Evolutionary conservation across 2,329 filamentous ascomycete species (phyloP), one percentile per base, ranked within the genome.

Genomic region (Tolypocladium pustulatum): DNA sequence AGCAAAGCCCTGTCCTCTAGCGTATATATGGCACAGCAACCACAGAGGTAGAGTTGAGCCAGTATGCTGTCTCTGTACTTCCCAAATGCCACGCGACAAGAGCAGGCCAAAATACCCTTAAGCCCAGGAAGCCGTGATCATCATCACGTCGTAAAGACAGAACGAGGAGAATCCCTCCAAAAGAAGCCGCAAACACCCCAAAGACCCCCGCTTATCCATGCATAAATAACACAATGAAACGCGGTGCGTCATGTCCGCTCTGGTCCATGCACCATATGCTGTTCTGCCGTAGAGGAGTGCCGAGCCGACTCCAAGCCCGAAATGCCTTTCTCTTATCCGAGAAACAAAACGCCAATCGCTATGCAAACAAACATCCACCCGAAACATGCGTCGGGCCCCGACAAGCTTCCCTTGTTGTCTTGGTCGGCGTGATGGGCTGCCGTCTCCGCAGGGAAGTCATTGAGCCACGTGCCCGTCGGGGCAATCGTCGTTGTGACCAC

Each of bases 401-500:
- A 49, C 37, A 57, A 59, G 46, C 41, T 37, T 34, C 61, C 64
- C 15, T 60, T 53, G 36, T 59, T 69, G 9, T 70, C 65, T 10
- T 69, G 61, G 17, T 60, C 63, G 53, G 61, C 57, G 13, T 60
- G 58, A n/a, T 64, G 38, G 27, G 27, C 40, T 17, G 56, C 62
- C 2, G 72, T 74, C 58, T 70, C 62, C 3, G 53, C 38, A 9
- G 71, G 68, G 10, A 65, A 37, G 13, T 58, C 61, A 9, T 58
- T 60, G 17, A 61, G 59, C 51, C 58, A 61, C 38, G 67, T 72
- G 52, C 61, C 65, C 17, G 68, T 66, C 13, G 70, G 69, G 7
- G 65, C 66, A n/a, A 81, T 72, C 7, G 73, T 75, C 0, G 75
- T 73, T 3, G 75, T 73, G 17, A 73, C 69, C 1, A 73, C 76